These are phyloP conservation scores for Polygonum maritimum DNA, from an alignment of 148 eudicot species.

Conservation along the genomic window DNA sequence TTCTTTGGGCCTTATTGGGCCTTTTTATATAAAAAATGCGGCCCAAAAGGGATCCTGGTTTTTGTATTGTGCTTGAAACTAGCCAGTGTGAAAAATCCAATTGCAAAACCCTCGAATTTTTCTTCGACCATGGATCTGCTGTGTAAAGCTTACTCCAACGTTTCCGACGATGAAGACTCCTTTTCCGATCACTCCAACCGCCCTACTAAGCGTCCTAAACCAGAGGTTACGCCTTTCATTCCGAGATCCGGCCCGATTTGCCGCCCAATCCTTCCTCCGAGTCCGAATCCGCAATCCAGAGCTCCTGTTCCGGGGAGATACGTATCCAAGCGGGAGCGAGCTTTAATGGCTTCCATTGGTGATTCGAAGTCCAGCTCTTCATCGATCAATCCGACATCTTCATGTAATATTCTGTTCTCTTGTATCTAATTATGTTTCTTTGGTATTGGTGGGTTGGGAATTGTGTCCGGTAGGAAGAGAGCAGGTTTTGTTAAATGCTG, in stretches of 20 bases:
- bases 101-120: not conserved
- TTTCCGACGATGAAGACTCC: constrained; percentile 21
- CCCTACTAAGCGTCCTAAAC: constrained; percentile 21
- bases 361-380: constrained; percentile 3
- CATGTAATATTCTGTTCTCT: constrained; percentile 8
- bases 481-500: not conserved
- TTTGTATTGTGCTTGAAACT: not conserved
- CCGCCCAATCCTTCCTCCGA: not conserved
- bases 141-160: constrained; percentile 21
- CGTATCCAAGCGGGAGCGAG: constrained; percentile 32
- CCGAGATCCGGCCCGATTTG: not conserved
- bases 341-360: constrained; percentile 22
- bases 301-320: constrained; percentile 23
- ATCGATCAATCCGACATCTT: not conserved
- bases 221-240: not conserved
- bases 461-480: not conserved
- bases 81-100: not conserved
- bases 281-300: constrained; percentile 13
- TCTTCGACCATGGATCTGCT: constrained; percentile 27
- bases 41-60: not conserved
- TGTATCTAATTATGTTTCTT: not conserved
- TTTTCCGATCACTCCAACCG: not conserved
- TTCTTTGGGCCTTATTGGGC: not conserved
- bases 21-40: not conserved
- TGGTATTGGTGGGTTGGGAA: not conserved